Conservation (phyloP, 352 stramenopile species). For the Pythium dissotocum region DNA sequence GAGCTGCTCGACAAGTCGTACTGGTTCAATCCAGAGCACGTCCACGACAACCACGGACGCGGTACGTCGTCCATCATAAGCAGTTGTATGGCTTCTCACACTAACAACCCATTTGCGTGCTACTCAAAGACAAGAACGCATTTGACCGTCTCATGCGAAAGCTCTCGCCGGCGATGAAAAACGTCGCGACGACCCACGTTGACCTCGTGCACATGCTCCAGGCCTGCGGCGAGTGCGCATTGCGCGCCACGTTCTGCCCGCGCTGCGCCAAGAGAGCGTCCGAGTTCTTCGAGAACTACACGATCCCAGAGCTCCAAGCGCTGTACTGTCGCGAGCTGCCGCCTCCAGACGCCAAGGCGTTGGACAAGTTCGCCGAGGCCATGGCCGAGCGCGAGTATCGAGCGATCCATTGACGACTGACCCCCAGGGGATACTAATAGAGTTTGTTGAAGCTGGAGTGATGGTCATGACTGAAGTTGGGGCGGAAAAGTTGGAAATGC, state of each 20-base stretch:
- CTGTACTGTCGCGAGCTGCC: conserved; percentile 63
- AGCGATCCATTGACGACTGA: conserved; percentile 27
- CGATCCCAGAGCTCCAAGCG: conserved; percentile 45
- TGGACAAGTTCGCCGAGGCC: conserved; percentile 44
- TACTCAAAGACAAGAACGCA: conserved; percentile 44
- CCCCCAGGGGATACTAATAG: background rate
- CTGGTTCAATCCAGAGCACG: conserved; percentile 39
- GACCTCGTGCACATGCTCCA: conserved; percentile 66
- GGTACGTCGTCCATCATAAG: conserved; percentile 23
- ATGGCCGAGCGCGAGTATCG: conserved; percentile 42
- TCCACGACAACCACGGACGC: conserved; percentile 39
- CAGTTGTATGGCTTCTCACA: background rate
- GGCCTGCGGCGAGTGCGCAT: conserved; percentile 50
- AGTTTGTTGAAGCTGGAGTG: conserved; percentile 34
- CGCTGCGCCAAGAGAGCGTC: conserved; percentile 45
- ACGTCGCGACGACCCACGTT: conserved; percentile 46
- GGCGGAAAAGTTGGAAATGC: background rate
- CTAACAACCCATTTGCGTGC: background rate
- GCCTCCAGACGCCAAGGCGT: conserved; percentile 42
- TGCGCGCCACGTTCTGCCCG: conserved; percentile 54
- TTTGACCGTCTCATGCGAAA: conserved; percentile 65
- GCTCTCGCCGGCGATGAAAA: conserved; percentile 62
- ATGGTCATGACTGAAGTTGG: conserved; percentile 23
- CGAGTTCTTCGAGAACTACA: conserved; percentile 70
- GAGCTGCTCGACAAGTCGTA: conserved; percentile 28